These are phyloP conservation scores for Phoenix dactylifera DNA, from an alignment of 176 grass and related monocot genomes.

Conservation along the genomic window DNA sequence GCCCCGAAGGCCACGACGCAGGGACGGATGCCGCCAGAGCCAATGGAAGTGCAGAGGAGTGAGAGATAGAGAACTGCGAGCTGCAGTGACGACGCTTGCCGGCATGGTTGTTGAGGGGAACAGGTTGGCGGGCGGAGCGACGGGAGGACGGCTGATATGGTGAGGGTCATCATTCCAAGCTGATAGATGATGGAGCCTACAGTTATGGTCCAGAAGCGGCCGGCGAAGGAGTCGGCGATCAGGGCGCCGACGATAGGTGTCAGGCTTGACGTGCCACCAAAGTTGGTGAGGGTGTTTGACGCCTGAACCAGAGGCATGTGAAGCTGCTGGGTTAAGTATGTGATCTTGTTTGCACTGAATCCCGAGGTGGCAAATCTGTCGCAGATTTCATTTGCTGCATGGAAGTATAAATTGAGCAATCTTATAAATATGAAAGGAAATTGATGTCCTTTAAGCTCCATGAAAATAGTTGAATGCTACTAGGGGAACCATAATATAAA, in stretches of 20 bases:
- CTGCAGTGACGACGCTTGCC: conserved; percentile 34
- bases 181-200: conserved; percentile 69
- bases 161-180: conserved; percentile 74
- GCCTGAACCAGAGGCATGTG: conserved; percentile 68
- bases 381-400: conserved; percentile 66
- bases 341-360: conserved; percentile 72
- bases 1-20: conserved; percentile 70
- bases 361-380: conserved; percentile 54
- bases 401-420: background rate
- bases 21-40: conserved; percentile 61
- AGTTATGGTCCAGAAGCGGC: conserved; percentile 73
- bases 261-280: conserved; percentile 49
- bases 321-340: conserved; percentile 67
- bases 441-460: too few relatives aligned
- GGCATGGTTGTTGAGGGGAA: conserved; percentile 33
- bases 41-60: conserved; percentile 57
- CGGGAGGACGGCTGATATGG: conserved; percentile 46
- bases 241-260: conserved; percentile 68
- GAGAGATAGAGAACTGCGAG: conserved; percentile 51
- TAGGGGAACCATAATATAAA: too few relatives aligned
- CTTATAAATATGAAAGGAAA: too few relatives aligned
- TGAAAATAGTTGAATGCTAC: too few relatives aligned
- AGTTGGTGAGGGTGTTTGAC: conserved; percentile 59
- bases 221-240: conserved; percentile 73
- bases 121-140: conserved; percentile 43